phyloP scores from a whole-genome alignment of 2,329 filamentous ascomycete genomes.

The Lasiodiplodia sp. region DNA sequence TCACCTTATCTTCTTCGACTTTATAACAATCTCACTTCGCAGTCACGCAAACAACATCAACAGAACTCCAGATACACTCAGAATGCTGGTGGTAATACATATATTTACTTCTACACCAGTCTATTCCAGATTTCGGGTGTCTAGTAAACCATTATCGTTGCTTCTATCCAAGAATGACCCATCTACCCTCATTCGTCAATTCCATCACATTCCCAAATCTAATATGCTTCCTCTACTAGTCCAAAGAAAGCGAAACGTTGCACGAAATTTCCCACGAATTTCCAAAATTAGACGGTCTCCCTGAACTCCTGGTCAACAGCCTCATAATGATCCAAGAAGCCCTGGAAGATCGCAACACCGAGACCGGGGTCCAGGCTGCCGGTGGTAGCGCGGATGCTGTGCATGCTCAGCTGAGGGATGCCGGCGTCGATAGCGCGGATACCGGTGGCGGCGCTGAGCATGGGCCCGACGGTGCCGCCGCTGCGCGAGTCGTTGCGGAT shows the following conservation, averaged over 20 bases:
- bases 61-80: neutral
- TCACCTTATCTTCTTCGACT: no score
- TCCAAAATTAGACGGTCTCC: constrained; percentile 2
- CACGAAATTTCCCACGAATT: neutral
- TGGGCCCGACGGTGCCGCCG: constrained; percentile 94
- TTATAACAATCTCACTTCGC: neutral
- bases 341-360: constrained; percentile 87
- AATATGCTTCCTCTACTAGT: neutral
- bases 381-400: constrained; percentile 87
- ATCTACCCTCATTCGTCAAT: neutral
- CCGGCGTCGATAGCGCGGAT: constrained; percentile 86
- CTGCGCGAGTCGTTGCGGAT: constrained; percentile 90
- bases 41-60: neutral
- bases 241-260: neutral
- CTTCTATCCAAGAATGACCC: neutral
- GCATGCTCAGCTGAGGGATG: constrained; percentile 92
- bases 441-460: constrained; percentile 81
- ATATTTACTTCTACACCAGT: constrained; percentile 10
- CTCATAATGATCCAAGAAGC: constrained; percentile 87
- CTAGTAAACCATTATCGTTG: neutral
- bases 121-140: no score
- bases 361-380: constrained; percentile 85
- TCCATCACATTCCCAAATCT: neutral
- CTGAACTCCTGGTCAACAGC: constrained; percentile 80
- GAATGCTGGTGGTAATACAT: neutral